Evolutionary conservation across 768 basidiomycete species (phyloP).

Genomic region (Chalciporus pseudorubinellus): DNA sequence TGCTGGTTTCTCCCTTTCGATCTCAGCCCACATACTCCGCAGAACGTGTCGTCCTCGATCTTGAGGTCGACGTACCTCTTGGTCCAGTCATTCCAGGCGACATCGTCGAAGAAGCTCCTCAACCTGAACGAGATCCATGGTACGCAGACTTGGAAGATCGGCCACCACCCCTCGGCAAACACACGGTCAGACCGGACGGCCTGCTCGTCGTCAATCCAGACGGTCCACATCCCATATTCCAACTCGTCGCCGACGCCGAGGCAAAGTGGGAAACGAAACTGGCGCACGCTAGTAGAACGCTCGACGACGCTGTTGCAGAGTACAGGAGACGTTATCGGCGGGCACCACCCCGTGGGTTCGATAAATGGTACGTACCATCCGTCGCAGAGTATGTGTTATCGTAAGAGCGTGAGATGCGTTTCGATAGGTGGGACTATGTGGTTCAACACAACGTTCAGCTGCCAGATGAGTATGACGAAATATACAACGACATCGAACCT

Average conservation of each 20-base stretch:
- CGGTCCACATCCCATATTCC: constrained; percentile 44
- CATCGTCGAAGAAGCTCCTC: neutral
- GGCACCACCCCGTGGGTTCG: constrained; percentile 41
- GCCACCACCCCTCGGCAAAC: constrained; percentile 10
- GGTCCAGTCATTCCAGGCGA: too few relatives aligned
- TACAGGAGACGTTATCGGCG: constrained; percentile 36
- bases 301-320: constrained; percentile 38
- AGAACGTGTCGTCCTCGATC: neutral
- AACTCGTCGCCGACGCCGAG: constrained; percentile 39
- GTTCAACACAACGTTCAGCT: constrained; percentile 38
- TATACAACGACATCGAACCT: constrained; percentile 35
- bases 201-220: constrained; percentile 34
- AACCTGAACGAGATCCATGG: neutral
- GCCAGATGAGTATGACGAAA: constrained; percentile 49
- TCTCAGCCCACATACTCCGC: neutral
- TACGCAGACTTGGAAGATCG: neutral
- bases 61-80: neutral
- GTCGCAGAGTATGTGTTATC: neutral
- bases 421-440: constrained; percentile 41
- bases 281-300: constrained; percentile 34
- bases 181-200: constrained; percentile 28
- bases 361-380: constrained; percentile 36
- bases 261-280: constrained; percentile 36
- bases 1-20: neutral
- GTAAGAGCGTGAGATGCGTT: neutral